Evolutionary conservation across 2,329 filamentous ascomycete genomes (phyloP), one percentile per base, ranked within the genome.

Genomic region (Fusarium equiseti): DNA sequence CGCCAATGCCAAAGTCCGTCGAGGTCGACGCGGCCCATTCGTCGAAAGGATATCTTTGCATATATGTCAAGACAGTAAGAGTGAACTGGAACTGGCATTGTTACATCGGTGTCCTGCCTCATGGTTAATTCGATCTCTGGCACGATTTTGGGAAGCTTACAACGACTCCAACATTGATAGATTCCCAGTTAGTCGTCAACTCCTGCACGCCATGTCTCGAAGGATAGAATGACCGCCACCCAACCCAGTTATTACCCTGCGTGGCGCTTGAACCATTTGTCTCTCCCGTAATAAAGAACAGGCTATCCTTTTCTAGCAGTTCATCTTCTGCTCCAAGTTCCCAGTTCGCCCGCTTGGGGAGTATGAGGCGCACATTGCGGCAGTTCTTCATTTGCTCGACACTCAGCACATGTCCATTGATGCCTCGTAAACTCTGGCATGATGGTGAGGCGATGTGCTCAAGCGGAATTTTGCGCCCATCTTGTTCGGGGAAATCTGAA

Each of bases 51-150:
- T 2, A 3, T 0, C 2, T 63, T 63, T 0, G 59, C 43, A n/a
- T 63, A 63, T 0, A 63, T 22, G 5, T 63, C 61, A 4, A 63
- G 29, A n/a, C 61, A 63, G 2, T 63, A 63, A 2, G 61, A 63
- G 6, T 63, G 61, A 6, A 44, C 43, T 0, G 59, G 22, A 2
- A 63, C 12, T 16, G 61, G 61, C 1, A 9, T 6, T 3, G 6
- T 8, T 1, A 18, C 10, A 6, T 63, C 58, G 12, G 29, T 13
- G 12, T 24, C 42, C 60, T 63, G 2, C 2, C 2, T 20, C 6
- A 6, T 6, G 3, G 20, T 63, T 3, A 63, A 13, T 6, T 32
- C 8, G 6, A 13, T 7, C 10, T 3, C 8, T 11, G 6, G 13
- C 5, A 22, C 10, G 3, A 8, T 5, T 0, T 11, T 2, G 10